Base-by-base conservation (phyloP, 139 green algal species). In the Chlamydomonas sp. region DNA sequence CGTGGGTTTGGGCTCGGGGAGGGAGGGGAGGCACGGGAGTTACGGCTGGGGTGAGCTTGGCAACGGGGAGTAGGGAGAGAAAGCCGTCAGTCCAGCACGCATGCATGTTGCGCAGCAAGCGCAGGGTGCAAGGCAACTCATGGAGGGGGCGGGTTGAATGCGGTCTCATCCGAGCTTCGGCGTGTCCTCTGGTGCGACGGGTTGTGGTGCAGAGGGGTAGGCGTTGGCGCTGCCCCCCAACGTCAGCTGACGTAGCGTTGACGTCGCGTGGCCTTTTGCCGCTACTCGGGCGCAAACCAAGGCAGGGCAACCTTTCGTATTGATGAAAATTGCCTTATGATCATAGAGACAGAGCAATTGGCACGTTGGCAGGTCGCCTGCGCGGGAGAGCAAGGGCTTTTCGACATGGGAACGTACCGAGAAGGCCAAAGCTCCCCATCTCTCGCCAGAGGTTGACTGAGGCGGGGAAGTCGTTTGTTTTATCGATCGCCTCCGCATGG, bases 361-460 rank as follows among this genome's bases (percentile, higher is more conserved):
- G 17, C 31, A 8, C 60, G 20, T 20, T 64, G 16, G 63, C 31
- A 61, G 20, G n/a, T 78, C 63, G 49, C 1, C 63, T 63, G n/a
- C 63, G 9, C 16, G 68, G 81, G 81, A 64, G 67, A 10, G 49
- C 79, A 18, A 16, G 7, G 61, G 59, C 6, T 5, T 77, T 69
- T 80, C 6, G 17, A 31, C 68, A 80, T 78, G 59, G 12, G 17
- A 18, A 80, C 57, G 71, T 66, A 95, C 96, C 97, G 14, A 98
- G 94, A 17, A 99, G 89, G 4, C 97, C 95, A 79, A 97, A 97
- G 31, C 95, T 93, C 7, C 97, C 97, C 86, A 99, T 96, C 58
- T 93, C 89, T n/a, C 61, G 89, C 97, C 97, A 99, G 14, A 99
- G 89, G 86, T 99, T 91, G 0, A 96, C 89, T 4, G 93, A 79